Base-by-base conservation (phyloP, 257 asterid genomes). In the Rhazya stricta region DNA sequence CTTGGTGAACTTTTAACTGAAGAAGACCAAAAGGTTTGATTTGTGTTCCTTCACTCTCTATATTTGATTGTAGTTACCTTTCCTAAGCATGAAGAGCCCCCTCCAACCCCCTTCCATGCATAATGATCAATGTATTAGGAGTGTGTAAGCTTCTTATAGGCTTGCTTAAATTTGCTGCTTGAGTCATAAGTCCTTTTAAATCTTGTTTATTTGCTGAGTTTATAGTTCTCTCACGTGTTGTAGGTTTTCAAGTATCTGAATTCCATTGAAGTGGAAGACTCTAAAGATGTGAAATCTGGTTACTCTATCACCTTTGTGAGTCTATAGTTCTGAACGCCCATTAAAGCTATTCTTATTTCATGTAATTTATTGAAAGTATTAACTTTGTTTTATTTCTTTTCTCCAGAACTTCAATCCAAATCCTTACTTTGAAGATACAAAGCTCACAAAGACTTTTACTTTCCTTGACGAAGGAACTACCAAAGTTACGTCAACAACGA, bases 261-360 rank as follows among this genome's bases (percentile, higher is more conserved):
- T 67, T 84, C 90, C 76, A 90, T 94, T 74, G 96, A 94, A 87
- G 99, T 94, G 79, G 98, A 94, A 84, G 97, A 92, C 63, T 84
- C 83, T 82, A 87, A 88, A 81, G 98, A 94, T 81, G 96, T 94
- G 80, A 94, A 94, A 86, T 90, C 94, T 71, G 99, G 99, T 65
- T 92, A 90, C 84, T 83, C 96, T 60, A 89, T 94, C 53, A 78
- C 91, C 48, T 92, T 94, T 74, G 99, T 94, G 86, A 94, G 99
- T 76, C 67, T 71, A 6, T 58, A 27, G 62, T 39, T 75, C 69
- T 61, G 18, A 42, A 29, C 51, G 42, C 27, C 42, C 32, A 12
- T 19, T 42, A 21, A 25, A 16, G 21, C 13, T 41, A 23, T 43
- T 61, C 15, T 16, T 10, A 3, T 32, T 18, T 7, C n/a, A 7